phyloP scores from a whole-genome alignment of 2,329 filamentous ascomycete species.

The Truncatella angustata region DNA sequence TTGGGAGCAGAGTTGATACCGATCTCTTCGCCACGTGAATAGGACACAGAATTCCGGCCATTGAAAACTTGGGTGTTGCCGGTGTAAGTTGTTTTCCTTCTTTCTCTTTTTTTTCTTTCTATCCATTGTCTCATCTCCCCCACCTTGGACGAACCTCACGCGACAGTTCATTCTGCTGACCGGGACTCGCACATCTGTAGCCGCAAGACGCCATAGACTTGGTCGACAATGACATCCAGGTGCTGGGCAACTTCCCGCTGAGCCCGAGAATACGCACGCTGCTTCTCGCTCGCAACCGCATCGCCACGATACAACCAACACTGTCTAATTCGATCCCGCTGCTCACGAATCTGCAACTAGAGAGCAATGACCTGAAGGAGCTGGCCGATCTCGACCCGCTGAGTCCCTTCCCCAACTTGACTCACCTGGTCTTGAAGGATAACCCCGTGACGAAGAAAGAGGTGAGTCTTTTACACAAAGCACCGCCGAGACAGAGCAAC shows the following conservation, averaged over 20 bases:
- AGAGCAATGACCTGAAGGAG: conserved; percentile 79
- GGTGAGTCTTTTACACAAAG: conserved; percentile 55
- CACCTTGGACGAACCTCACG: no score
- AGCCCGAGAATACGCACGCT: conserved; percentile 85
- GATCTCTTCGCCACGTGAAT: conserved; percentile 55
- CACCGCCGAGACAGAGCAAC: not conserved
- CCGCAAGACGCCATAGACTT: conserved; percentile 97
- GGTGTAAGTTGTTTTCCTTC: conserved; percentile 60
- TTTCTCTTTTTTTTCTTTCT: conserved; percentile 11
- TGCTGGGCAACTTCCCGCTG: conserved; percentile 88
- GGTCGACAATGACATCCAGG: conserved; percentile 94
- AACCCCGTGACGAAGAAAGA: conserved; percentile 93
- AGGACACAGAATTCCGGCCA: conserved; percentile 97
- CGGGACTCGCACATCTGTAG: conserved; percentile 39
- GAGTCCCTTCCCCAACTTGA: conserved; percentile 64
- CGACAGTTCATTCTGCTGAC: not conserved
- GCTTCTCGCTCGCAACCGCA: conserved; percentile 84
- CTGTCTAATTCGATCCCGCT: conserved; percentile 77
- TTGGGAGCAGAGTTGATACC: conserved; percentile 80
- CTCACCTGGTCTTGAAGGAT: conserved; percentile 77
- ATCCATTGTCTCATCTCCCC: not conserved
- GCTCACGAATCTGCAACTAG: conserved; percentile 77
- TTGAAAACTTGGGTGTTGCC: conserved; percentile 96
- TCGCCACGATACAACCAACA: conserved; percentile 75
- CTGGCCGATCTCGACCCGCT: conserved; percentile 86